These are phyloP conservation scores for Tremella fuciformis DNA, from an alignment of 768 basidiomycete species.

Conservation along the genomic window DNA sequence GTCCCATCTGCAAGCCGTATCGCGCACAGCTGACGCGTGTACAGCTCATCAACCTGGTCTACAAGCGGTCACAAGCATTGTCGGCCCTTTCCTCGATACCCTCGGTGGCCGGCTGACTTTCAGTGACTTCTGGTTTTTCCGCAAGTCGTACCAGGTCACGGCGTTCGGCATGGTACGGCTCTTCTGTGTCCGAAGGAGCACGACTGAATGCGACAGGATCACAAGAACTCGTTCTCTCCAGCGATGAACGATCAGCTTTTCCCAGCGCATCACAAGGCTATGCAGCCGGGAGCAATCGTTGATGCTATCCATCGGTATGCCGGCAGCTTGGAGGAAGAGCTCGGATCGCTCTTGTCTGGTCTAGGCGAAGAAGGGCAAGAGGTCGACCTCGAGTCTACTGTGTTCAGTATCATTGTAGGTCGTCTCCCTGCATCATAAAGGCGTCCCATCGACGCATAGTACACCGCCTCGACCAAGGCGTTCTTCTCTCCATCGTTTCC, in stretches of 20 bases:
- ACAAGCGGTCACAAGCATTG: slow-evolving; percentile 29
- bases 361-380: slow-evolving; percentile 3
- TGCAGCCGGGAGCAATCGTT: slow-evolving; percentile 27
- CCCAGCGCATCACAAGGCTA: slow-evolving; percentile 16
- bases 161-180: slow-evolving; percentile 16
- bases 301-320: slow-evolving; percentile 17
- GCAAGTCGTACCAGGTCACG: slow-evolving; percentile 8
- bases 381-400: slow-evolving; percentile 16
- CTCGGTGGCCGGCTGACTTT: background rate
- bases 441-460: slow-evolving; percentile 14
- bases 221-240: slow-evolving; percentile 7
- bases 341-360: background rate
- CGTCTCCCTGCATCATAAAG: background rate
- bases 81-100: slow-evolving; percentile 10
- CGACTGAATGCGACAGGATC: background rate
- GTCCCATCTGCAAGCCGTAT: background rate
- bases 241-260: slow-evolving; percentile 22
- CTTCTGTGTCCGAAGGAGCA: too few relatives aligned
- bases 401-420: slow-evolving; percentile 28
- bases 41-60: slow-evolving; percentile 24
- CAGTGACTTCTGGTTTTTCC: slow-evolving; percentile 21
- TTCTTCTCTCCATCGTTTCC: slow-evolving; percentile 30
- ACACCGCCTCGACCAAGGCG: slow-evolving; percentile 29
- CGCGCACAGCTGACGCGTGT: background rate
- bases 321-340: slow-evolving; percentile 12